Percentiles rank a stretch among this genome's conserved stretches.
Conservation (phyloP, 192 early-diverging fungal species). For the Chytriomyces sp. region DNA sequence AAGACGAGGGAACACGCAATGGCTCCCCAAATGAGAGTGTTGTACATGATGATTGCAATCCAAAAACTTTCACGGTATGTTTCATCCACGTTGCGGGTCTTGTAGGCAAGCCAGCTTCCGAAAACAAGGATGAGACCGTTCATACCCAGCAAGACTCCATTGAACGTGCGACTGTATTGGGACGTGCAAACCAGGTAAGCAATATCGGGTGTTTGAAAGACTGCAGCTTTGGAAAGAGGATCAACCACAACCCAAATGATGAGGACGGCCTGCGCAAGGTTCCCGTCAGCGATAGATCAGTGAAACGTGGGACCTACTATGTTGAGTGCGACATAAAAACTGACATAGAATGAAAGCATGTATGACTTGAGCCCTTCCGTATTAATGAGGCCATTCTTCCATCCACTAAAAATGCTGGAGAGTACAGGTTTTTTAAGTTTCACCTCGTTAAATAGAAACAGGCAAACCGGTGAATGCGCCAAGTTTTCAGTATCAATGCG, state of each 20-base stretch:
- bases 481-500: background rate
- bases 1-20: background rate
- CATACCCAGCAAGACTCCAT: background rate
- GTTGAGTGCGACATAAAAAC: background rate
- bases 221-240: background rate
- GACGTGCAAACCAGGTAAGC: background rate
- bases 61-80: background rate
- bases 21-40: background rate
- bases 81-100: background rate
- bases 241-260: background rate
- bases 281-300: background rate
- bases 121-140: background rate
- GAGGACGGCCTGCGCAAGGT: background rate
- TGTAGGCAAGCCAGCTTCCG: background rate
- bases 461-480: background rate
- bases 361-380: background rate
- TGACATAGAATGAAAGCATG: background rate
- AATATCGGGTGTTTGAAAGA: background rate
- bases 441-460: background rate
- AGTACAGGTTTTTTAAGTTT: background rate
- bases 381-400: background rate
- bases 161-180: background rate
- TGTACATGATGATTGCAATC: background rate
- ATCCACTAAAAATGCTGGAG: background rate
- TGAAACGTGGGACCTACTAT: background rate